Conservation (phyloP, 441 rosid species). For the Pelargonium citronellum region DNA sequence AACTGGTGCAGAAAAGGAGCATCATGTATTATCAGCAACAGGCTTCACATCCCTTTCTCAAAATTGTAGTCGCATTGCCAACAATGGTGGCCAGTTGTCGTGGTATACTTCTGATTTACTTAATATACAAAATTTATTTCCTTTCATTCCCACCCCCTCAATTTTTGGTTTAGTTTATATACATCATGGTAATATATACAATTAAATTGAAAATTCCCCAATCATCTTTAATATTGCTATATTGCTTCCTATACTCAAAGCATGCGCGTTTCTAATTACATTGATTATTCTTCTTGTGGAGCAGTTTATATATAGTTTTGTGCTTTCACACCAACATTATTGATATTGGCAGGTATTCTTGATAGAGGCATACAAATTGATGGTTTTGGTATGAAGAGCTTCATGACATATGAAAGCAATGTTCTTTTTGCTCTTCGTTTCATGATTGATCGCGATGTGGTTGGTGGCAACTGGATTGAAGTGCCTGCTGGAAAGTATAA, state of each 20-base stretch:
- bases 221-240: background rate
- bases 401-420: constrained; percentile 95
- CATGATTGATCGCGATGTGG: constrained; percentile 84
- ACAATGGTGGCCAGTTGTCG: constrained; percentile 90
- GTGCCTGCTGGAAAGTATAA: constrained; percentile 75
- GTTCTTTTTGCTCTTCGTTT: constrained; percentile 91
- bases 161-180: background rate
- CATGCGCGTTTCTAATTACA: too few species aligned
- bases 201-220: background rate
- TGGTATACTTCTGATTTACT: constrained; percentile 38
- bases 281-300: background rate
- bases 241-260: background rate
- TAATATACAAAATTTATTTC: background rate
- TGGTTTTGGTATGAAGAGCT: constrained; percentile 86
- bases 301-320: background rate
- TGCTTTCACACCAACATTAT: constrained; percentile 5
- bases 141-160: background rate
- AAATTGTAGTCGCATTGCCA: constrained; percentile 89
- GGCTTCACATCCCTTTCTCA: constrained; percentile 67
- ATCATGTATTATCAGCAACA: constrained; percentile 93
- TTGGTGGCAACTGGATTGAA: constrained; percentile 99
- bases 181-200: background rate
- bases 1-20: constrained; percentile 71
- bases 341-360: constrained; percentile 63
- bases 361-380: constrained; percentile 93